Evolutionary conservation across 768 basidiomycete species (phyloP).

Genomic region (Tylopilus sp.): DNA sequence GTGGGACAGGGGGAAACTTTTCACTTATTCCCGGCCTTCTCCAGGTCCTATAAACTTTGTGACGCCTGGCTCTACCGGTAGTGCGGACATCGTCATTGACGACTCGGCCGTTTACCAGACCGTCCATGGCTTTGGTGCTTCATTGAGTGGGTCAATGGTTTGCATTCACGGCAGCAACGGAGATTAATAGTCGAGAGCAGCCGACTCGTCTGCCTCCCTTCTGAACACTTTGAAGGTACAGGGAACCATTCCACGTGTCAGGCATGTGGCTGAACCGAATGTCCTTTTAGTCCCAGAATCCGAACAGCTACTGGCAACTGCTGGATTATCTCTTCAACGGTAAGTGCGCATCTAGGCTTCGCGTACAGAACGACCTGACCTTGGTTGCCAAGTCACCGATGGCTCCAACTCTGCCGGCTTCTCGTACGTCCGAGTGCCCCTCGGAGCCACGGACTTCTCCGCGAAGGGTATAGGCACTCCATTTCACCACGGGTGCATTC

Average conservation of each 20-base stretch:
- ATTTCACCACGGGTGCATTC: background rate
- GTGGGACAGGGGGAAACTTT: conserved; percentile 29
- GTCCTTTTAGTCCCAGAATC: conserved; percentile 43
- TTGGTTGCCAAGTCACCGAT: conserved; percentile 44
- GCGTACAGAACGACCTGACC: background rate
- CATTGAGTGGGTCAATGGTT: conserved; percentile 47
- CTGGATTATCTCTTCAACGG: conserved; percentile 56
- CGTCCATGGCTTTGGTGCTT: conserved; percentile 64
- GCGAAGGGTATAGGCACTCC: conserved; percentile 39
- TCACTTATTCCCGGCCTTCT: conserved; percentile 30
- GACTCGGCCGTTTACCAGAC: conserved; percentile 56
- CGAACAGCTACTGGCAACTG: conserved; percentile 55
- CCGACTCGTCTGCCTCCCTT: conserved; percentile 65
- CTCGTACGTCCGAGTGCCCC: conserved; percentile 63
- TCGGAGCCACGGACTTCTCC: conserved; percentile 77
- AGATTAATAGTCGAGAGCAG: conserved; percentile 33
- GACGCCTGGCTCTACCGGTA: conserved; percentile 49
- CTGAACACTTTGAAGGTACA: conserved; percentile 64
- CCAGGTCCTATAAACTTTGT: conserved; percentile 32
- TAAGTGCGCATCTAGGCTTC: conserved; percentile 1
- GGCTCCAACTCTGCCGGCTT: conserved; percentile 62
- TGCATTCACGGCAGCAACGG: background rate
- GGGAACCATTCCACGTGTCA: background rate
- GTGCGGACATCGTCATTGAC: conserved; percentile 60
- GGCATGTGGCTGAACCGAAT: conserved; percentile 2